Base-by-base conservation (phyloP, 257 asterid species). In the Primulina huaijiensis region DNA sequence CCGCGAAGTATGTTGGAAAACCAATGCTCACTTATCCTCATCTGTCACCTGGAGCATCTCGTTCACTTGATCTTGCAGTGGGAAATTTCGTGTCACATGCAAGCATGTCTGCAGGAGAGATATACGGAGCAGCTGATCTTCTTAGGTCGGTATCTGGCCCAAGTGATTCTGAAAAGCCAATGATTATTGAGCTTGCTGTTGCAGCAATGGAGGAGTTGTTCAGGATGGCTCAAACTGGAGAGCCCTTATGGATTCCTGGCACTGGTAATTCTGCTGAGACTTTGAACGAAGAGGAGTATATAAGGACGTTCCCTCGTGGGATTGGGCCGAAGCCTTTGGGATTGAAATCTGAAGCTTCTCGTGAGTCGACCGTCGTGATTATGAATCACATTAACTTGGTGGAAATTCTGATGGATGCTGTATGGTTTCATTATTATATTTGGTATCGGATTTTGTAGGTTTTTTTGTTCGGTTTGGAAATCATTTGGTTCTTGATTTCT, bases 151-250 rank as follows among this genome's bases (percentile, higher is more conserved):
- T 86, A 17, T 83, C 90, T 0, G 91, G 89, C 27, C 90, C 86
- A 1, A 75, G 80, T 14, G 90, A 86, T 16, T 84, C 83, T 1
- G 89, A 90, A 29, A 90, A 90, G 78, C 93, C 93, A 0, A 62
- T 90, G 69, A 85, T 90, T 31, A 82, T 88, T 35, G 97, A 90
- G 72, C 77, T 90, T 25, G 97, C 92, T 2, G 95, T 88, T 61
- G 86, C 92, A 6, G 97, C 97, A 52, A 90, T 90, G 97, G 95
- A 90, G 78, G 95, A 90, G 60, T 34, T 90, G 10, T 69, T 90
- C 58, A 57, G 86, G 75, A 75, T 88, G 81, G 89, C 93, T n/a
- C 90, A 88, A 29, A 65, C 83, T 17, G 93, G 88, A n/a, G 93
- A 88, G 40, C 95, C 95, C 7, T 74, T 90, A 55, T 90, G 97